Evolutionary conservation across 495 filamentous ascomycete genomes (phyloP), one percentile per base, ranked within the genome.

Genomic region (Friedmanniomyces simplex): DNA sequence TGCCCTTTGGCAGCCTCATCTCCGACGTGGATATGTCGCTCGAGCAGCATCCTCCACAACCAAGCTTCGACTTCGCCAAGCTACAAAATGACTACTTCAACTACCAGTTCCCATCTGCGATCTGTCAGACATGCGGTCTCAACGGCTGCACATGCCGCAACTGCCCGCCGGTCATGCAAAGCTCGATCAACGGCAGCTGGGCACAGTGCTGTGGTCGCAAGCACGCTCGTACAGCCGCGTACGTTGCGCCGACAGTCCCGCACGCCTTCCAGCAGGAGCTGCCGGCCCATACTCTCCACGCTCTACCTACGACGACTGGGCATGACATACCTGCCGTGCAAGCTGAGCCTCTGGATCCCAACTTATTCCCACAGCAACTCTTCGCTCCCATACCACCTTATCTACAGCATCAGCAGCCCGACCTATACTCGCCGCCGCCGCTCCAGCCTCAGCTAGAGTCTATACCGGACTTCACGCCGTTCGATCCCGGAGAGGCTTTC

Each of bases 101-200:
- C 46, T 63, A 60, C 41, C 61, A 63, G 28, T 60, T 60, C 36
- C 61, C 61, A 11, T 56, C 51, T 5, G 61, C 57, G 18, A 63
- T 63, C 28, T 63, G 61, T 39, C 61, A 63, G 49, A 63, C 54
- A 3, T 63, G 61, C 26, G 61, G 61, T 28, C 51, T 63, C n/a
- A 59, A 45, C 43, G 61, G 61, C 45, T 63, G 61, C 52, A 63
- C 61, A n/a, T 63, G 61, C 32, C 34, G 52, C 1, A 63, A 57
- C 41, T 63, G 61, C 41, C 61, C 61, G 11, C 47, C 61, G 21
- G 48, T 57, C 13, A 59, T 63, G 61, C 61, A 63, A 41, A 55
- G 47, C 34, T 49, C 48, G 14, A 50, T 26, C 22, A 47, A 32
- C 24, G 61, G 61, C 12, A 60, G 57, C 57, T 63, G 61, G 61